These are phyloP conservation scores for Parasitella parasitica DNA, from an alignment of 371 early-diverging fungal genomes.

Conservation along the genomic window DNA sequence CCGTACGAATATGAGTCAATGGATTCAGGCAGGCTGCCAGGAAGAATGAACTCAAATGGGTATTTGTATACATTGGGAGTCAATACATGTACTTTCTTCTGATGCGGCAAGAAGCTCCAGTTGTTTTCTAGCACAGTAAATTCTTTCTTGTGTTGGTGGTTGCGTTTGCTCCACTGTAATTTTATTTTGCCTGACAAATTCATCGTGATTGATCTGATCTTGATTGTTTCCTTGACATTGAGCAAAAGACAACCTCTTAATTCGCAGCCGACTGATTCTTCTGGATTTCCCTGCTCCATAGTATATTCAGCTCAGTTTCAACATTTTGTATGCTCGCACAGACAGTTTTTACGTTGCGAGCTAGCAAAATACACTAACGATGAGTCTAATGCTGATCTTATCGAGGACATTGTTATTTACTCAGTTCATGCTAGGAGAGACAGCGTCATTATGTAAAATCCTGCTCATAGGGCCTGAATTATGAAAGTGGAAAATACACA, in stretches of 20 bases:
- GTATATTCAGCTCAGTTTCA: background rate
- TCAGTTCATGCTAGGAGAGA: no score
- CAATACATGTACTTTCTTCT: slow-evolving; percentile 21
- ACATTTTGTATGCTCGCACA: background rate
- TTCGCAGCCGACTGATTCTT: slow-evolving; percentile 38
- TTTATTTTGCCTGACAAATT: slow-evolving; percentile 28
- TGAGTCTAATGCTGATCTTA: no score
- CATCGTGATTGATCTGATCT: slow-evolving; percentile 30
- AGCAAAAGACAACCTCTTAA: slow-evolving; percentile 31
- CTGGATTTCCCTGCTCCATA: slow-evolving; percentile 18
- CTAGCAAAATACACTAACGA: no score
- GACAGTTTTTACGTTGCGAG: background rate
- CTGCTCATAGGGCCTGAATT: background rate
- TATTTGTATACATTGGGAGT: slow-evolving; percentile 26
- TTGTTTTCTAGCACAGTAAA: slow-evolving; percentile 22
- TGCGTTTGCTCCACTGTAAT: slow-evolving; percentile 33
- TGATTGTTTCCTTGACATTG: slow-evolving; percentile 20
- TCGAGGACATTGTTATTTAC: no score
- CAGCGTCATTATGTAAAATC: no score
- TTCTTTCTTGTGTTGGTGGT: slow-evolving; percentile 27
- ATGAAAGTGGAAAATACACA: background rate
- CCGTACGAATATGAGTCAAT: slow-evolving; percentile 34
- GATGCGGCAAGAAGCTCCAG: slow-evolving; percentile 28
- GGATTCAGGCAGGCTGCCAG: slow-evolving; percentile 41
- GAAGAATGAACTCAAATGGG: slow-evolving; percentile 40